Conservation (phyloP, 2,329 filamentous ascomycete species). For the Exophiala viscosa region DNA sequence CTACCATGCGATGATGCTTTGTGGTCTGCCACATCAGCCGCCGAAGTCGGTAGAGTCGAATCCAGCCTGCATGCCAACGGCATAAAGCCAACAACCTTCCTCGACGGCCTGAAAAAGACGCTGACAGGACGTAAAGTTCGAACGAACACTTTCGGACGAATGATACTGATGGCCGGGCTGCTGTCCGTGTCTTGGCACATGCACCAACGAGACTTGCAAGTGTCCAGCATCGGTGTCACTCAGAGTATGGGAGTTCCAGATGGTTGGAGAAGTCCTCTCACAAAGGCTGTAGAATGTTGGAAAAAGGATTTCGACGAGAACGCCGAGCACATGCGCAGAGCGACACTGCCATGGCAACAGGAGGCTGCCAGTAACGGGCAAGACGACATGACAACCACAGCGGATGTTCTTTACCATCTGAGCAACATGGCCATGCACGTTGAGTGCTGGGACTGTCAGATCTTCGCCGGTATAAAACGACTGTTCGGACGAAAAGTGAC, state of each 20-base stretch:
- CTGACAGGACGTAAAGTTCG: constrained; percentile 79
- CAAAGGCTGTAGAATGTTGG: constrained; percentile 88
- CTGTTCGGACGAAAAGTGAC: constrained; percentile 83
- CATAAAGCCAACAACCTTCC: constrained; percentile 78
- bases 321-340: constrained; percentile 41
- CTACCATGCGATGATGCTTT: constrained; percentile 88
- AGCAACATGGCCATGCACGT: constrained; percentile 98
- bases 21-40: constrained; percentile 85
- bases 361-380: constrained; percentile 39
- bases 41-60: constrained; percentile 81
- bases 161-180: constrained; percentile 88
- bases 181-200: constrained; percentile 96
- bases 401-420: constrained; percentile 83
- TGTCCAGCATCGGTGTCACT: constrained; percentile 67
- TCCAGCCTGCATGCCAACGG: constrained; percentile 74
- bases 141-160: constrained; percentile 90
- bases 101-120: constrained; percentile 86
- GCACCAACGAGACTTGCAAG: constrained; percentile 94
- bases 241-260: constrained; percentile 78
- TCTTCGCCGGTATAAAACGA: constrained; percentile 81
- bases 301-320: constrained; percentile 84
- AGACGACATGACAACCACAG: constrained; percentile 75
- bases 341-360: constrained; percentile 27
- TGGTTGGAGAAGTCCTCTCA: constrained; percentile 82
- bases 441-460: constrained; percentile 91